These are phyloP conservation scores for Phytophthora sojae DNA, from an alignment of 352 stramenopile species.

Conservation along the genomic window DNA sequence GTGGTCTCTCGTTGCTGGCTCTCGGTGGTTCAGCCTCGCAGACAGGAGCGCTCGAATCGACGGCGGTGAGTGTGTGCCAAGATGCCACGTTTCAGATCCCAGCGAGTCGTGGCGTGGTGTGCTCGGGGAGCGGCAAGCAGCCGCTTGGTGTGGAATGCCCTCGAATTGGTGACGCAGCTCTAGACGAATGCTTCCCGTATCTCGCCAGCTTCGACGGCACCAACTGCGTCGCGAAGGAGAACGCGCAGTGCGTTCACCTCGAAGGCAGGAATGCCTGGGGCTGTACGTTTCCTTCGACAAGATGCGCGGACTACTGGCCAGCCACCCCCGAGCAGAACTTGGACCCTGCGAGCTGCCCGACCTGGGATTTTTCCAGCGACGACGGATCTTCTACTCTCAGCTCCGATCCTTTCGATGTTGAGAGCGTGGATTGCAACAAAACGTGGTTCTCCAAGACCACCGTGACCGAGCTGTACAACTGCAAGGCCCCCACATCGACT, in stretches of 20 bases:
- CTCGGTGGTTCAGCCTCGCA: neutral
- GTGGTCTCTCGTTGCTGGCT: conserved; percentile 9
- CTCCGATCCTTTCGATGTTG: conserved; percentile 23
- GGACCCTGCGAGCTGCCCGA: conserved; percentile 25
- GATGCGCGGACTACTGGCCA: conserved; percentile 20
- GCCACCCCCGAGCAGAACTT: neutral
- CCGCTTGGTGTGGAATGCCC: conserved; percentile 45
- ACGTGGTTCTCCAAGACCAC: conserved; percentile 51
- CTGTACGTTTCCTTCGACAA: conserved; percentile 49
- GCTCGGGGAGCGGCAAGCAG: conserved; percentile 30
- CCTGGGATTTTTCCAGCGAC: conserved; percentile 37
- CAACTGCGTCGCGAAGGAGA: conserved; percentile 44
- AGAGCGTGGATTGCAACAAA: conserved; percentile 15
- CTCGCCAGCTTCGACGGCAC: conserved; percentile 36
- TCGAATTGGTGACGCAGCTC: conserved; percentile 32
- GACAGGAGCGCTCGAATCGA: conserved; percentile 1
- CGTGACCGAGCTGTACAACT: conserved; percentile 24
- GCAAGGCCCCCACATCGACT: conserved; percentile 11
- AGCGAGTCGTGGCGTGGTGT: conserved; percentile 37
- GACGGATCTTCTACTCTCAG: conserved; percentile 9
- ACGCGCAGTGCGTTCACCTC: conserved; percentile 46
- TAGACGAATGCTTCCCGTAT: conserved; percentile 44
- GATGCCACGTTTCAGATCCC: conserved; percentile 52
- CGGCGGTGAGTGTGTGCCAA: conserved; percentile 44
- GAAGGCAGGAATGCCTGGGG: conserved; percentile 41